Percentiles rank a stretch among this genome's conserved stretches.
Conservation (phyloP, 2,329 filamentous ascomycete genomes). For the Colletotrichum simmondsii region DNA sequence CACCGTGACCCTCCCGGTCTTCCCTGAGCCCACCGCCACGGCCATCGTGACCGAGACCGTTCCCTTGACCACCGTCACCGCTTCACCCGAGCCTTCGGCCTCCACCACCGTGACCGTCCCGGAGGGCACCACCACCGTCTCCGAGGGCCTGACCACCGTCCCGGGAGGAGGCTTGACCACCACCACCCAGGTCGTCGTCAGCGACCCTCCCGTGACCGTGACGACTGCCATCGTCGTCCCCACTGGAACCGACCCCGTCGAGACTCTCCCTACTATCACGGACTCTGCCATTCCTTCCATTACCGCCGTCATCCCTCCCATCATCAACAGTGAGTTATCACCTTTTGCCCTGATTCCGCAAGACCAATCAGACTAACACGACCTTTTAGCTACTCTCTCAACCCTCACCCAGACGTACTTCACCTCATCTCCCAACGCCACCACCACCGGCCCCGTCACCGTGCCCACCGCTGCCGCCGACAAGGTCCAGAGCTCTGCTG, state of each 20-base stretch:
- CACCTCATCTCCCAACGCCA: constrained; percentile 40
- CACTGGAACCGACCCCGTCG: constrained; percentile 11
- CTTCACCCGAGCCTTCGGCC: constrained; percentile 2
- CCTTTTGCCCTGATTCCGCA: fast-evolving
- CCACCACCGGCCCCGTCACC: constrained; percentile 40
- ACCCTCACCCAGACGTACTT: constrained; percentile 27
- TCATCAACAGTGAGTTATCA: constrained; percentile 18
- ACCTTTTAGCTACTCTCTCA: constrained; percentile 17
- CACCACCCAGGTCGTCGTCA: constrained; percentile 7
- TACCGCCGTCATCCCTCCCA: not conserved
- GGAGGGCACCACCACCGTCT: constrained; percentile 19
- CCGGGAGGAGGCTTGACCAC: constrained; percentile 24
- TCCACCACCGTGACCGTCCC: constrained; percentile 13
- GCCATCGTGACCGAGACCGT: constrained; percentile 29
- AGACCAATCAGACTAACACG: not conserved
- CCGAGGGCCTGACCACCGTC: constrained; percentile 21
- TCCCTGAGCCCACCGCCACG: constrained; percentile 33
- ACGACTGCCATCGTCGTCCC: constrained; percentile 28
- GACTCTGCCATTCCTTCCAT: not conserved
- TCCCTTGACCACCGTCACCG: constrained; percentile 31
- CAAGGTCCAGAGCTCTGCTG: constrained; percentile 44
- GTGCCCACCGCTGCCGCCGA: constrained; percentile 44
- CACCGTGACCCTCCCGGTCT: constrained; percentile 36
- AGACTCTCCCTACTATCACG: constrained; percentile 16
- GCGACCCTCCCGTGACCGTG: constrained; percentile 11